Evolutionary conservation across 768 basidiomycete species (phyloP).

Genomic region (Lactarius vividus): DNA sequence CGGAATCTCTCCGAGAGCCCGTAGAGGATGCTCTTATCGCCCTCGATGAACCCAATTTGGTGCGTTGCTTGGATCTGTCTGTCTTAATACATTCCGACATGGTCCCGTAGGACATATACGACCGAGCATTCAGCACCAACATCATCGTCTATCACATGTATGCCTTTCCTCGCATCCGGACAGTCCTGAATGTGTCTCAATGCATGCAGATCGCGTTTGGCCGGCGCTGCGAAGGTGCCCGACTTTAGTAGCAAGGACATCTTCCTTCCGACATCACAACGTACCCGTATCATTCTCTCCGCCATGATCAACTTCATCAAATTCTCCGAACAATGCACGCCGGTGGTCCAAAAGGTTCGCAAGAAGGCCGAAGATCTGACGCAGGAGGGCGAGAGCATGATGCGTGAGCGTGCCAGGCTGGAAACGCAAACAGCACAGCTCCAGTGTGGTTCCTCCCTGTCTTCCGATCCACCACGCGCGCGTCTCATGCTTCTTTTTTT

Average conservation of each 20-base stretch:
- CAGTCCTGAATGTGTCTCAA: neutral
- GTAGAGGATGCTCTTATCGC: constrained; percentile 52
- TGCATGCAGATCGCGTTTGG: constrained; percentile 57
- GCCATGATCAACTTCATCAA: constrained; percentile 94
- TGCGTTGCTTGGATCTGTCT: constrained; percentile 32
- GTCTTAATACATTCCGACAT: constrained; percentile 1
- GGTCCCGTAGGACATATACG: constrained; percentile 59
- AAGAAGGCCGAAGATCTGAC: constrained; percentile 55
- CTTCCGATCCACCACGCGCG: neutral
- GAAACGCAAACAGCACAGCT: constrained; percentile 52
- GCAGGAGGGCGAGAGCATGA: constrained; percentile 59
- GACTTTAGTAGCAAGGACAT: constrained; percentile 79
- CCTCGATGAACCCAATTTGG: constrained; percentile 50
- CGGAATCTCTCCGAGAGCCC: constrained; percentile 57
- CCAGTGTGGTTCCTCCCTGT: constrained; percentile 44
- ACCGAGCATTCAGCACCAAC: constrained; percentile 55
- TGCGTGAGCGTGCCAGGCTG: constrained; percentile 46
- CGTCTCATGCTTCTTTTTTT: neutral
- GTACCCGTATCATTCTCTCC: constrained; percentile 73
- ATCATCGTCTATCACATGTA: constrained; percentile 71
- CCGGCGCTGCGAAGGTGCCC: constrained; percentile 67
- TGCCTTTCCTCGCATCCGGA: constrained; percentile 25
- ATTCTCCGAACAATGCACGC: constrained; percentile 73
- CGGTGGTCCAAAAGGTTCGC: constrained; percentile 59
- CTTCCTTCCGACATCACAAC: constrained; percentile 64